Evolutionary conservation across 2,329 filamentous ascomycete species (phyloP).

Genomic region (Cladosporium phlei): DNA sequence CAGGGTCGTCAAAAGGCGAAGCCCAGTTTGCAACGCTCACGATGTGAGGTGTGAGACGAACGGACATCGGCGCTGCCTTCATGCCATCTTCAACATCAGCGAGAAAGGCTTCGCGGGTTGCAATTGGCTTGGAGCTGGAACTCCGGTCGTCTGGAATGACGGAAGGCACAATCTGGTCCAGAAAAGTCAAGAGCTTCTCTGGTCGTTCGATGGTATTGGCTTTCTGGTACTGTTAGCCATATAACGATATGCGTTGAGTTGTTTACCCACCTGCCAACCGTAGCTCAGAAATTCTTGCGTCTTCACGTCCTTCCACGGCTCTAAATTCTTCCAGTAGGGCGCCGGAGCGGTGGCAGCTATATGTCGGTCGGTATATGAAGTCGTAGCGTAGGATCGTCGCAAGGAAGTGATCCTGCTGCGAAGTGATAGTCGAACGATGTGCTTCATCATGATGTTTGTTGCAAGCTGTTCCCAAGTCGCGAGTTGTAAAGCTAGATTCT

Average conservation of each 20-base stretch:
- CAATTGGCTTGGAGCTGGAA: conserved; percentile 29
- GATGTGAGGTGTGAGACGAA: conserved; percentile 57
- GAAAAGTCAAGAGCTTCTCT: conserved; percentile 45
- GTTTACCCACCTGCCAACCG: conserved; percentile 52
- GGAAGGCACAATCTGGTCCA: conserved; percentile 48
- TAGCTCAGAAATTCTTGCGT: conserved; percentile 50
- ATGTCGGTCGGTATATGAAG: not conserved
- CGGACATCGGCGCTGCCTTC: conserved; percentile 53
- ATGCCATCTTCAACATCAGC: conserved; percentile 52
- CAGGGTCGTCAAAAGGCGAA: conserved; percentile 54
- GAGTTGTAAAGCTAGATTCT: too few relatives aligned
- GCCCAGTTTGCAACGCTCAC: conserved; percentile 57
- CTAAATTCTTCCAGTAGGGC: not conserved
- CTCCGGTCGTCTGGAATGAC: conserved; percentile 39
- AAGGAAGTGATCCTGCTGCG: not conserved
- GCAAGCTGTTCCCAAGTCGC: too few relatives aligned
- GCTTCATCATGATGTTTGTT: not conserved
- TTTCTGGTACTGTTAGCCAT: conserved; percentile 32
- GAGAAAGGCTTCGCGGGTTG: conserved; percentile 51
- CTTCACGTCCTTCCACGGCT: conserved; percentile 46
- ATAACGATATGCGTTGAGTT: too few relatives aligned
- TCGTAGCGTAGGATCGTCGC: not conserved
- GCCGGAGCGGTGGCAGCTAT: not conserved
- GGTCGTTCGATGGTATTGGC: conserved; percentile 49
- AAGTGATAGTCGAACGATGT: not conserved